Percentiles rank a stretch among this genome's conserved stretches.
Evolutionary conservation across 2,329 filamentous ascomycete genomes (phyloP).

Genomic region (Aspergillus flavus): DNA sequence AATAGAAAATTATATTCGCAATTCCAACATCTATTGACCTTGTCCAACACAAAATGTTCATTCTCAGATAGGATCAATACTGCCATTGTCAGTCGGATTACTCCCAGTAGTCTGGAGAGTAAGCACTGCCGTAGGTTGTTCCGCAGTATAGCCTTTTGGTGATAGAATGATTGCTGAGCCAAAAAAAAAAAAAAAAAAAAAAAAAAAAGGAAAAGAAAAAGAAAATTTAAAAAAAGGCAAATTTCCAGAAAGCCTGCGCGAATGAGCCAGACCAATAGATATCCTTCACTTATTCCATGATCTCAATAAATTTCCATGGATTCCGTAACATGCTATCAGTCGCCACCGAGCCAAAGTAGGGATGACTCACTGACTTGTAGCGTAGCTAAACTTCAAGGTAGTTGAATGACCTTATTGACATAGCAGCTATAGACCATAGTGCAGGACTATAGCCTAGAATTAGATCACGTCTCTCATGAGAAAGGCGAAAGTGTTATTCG

Average conservation of each 20-base stretch:
- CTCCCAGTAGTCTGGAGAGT: not conserved
- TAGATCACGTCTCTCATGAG: not conserved
- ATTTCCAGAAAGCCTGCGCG: not conserved
- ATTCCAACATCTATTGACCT: not conserved
- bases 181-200: not conserved
- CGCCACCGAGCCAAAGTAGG: not conserved
- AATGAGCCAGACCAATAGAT: too few species aligned
- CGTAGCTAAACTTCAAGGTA: not conserved
- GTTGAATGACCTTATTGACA: not conserved
- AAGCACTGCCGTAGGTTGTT: not conserved
- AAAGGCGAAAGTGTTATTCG: conserved; percentile 5
- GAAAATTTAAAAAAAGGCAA: not conserved
- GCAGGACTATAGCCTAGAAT: not conserved
- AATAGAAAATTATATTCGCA: not conserved
- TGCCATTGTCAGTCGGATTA: not conserved
- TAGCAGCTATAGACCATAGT: not conserved
- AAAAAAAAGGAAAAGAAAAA: too few species aligned
- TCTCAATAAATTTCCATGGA: not conserved
- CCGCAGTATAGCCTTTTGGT: not conserved
- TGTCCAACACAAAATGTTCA: not conserved
- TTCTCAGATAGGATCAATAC: not conserved
- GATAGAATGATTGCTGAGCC: not conserved
- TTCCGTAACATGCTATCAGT: not conserved
- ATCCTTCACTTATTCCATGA: not conserved
- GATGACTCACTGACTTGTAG: not conserved